phyloP scores from a whole-genome alignment of 768 basidiomycete species.

The Tubosaeta sp. region DNA sequence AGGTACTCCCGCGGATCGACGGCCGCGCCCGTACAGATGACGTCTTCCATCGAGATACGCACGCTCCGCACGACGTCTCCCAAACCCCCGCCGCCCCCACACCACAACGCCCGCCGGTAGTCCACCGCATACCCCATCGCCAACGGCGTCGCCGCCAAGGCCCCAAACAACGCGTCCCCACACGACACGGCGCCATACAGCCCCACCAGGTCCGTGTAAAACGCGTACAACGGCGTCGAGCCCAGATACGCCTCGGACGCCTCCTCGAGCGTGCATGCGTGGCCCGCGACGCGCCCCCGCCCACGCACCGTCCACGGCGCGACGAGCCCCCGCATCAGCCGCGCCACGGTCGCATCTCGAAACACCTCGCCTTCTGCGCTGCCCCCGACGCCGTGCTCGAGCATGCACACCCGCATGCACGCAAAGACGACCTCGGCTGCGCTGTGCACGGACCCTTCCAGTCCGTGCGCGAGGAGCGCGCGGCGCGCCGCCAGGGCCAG shows the following conservation, averaged over 20 bases:
- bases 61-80: conserved; percentile 48
- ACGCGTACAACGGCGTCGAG: conserved; percentile 80
- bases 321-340: conserved; percentile 57
- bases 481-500: conserved; percentile 51
- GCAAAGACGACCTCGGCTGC: conserved; percentile 50
- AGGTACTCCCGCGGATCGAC: conserved; percentile 55
- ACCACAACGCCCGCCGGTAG: conserved; percentile 82
- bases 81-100: conserved; percentile 56
- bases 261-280: conserved; percentile 39
- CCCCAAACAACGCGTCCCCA: conserved; percentile 69
- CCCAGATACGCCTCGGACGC: conserved; percentile 61
- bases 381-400: conserved; percentile 67
- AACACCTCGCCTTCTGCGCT: conserved; percentile 59
- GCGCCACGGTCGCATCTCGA: conserved; percentile 61
- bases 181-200: conserved; percentile 93
- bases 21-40: conserved; percentile 32
- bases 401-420: conserved; percentile 94
- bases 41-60: conserved; percentile 44
- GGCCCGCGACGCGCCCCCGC: neutral
- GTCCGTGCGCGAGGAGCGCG: conserved; percentile 39
- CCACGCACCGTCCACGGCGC: conserved; percentile 43
- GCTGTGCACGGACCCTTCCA: conserved; percentile 30
- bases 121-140: conserved; percentile 75
- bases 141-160: conserved; percentile 70
- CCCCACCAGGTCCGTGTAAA: conserved; percentile 85